Evolutionary conservation across 2,329 filamentous ascomycete genomes (phyloP), one percentile per base, ranked within the genome.

Genomic region (Colletotrichum lindemuthianum): DNA sequence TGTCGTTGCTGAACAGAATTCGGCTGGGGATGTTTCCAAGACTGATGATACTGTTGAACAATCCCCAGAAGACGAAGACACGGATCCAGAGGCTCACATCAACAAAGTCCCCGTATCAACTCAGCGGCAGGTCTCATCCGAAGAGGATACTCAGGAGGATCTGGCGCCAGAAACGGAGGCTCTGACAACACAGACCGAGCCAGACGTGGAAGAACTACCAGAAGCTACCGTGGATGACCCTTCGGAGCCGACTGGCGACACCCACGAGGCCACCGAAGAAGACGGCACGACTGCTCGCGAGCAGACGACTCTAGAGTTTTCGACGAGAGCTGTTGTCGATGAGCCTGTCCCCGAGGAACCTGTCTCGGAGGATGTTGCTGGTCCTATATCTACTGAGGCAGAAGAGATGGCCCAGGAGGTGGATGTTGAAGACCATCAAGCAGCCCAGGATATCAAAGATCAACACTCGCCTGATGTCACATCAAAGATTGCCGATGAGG

Each of bases 311-410:
- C 50, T 51, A 7, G 64, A 51, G 43, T 13, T 60, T 10, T 60
- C 64, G 3, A 13, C 32, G 2, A 65, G 47, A 45, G 50, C 45
- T 32, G 50, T 61, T 6, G 34, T 47, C 10, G 50, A 65, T 8
- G 50, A 49, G 43, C 43, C 43, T 6, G 15, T 3, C 6, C 37
- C 24, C 2, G 55, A 16, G 4, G 56, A 54, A 2, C 4, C 32
- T 12, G 11, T 33, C 8, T 4, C 13, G 10, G 43, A 10, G 13
- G 44, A 59, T 4, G 13, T 16, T 45, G 4, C 15, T 45, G 43
- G 9, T 1, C 1, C 12, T 8, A 16, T 16, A 44, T 8, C 43
- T 45, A 10, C 2, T 10, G 9, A 33, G 34, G 7, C 13, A 7
- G 10, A 36, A 32, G 47, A 16, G 12, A 49, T 11, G 34, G 4